Percentiles rank a stretch among this genome's conserved stretches.
Evolutionary conservation across 305 asterid species (phyloP).

Genomic region (Fraxinus velutina): DNA sequence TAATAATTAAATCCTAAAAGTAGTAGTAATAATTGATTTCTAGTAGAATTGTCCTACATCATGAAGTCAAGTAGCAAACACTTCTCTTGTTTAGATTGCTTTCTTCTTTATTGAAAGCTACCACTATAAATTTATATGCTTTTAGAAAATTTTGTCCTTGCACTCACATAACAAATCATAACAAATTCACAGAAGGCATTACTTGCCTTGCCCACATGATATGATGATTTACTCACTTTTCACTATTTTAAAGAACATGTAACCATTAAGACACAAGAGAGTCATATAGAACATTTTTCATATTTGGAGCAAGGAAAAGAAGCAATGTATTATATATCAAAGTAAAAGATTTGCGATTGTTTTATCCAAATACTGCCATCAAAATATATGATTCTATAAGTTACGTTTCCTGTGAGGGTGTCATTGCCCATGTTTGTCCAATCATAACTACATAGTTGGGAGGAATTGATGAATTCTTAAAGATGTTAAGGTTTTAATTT

Average conservation of each 20-base stretch:
- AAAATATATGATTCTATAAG: neutral
- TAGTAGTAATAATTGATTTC: too few relatives aligned
- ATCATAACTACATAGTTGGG: neutral
- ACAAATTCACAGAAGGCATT: too few relatives aligned
- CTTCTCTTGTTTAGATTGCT: too few relatives aligned
- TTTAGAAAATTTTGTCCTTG: too few relatives aligned
- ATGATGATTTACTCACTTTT: too few relatives aligned
- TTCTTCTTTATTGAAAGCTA: too few relatives aligned
- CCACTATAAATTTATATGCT: too few relatives aligned
- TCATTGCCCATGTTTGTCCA: neutral
- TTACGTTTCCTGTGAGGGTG: neutral
- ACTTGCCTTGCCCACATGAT: too few relatives aligned
- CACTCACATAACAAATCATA: too few relatives aligned
- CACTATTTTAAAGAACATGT: constrained; percentile 5
- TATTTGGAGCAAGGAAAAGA: constrained; percentile 6
- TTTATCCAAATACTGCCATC: neutral
- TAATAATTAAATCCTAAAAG: too few relatives aligned
- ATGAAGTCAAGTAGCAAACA: too few relatives aligned
- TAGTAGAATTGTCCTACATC: too few relatives aligned
- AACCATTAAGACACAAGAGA: neutral
- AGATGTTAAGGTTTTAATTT: neutral
- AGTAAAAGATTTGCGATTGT: constrained; percentile 7
- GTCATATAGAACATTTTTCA: constrained; percentile 10
- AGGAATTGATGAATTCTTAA: neutral
- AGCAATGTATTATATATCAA: neutral